phyloP scores from a whole-genome alignment of 306 rosid genomes.

The Dalbergia cultrata region DNA sequence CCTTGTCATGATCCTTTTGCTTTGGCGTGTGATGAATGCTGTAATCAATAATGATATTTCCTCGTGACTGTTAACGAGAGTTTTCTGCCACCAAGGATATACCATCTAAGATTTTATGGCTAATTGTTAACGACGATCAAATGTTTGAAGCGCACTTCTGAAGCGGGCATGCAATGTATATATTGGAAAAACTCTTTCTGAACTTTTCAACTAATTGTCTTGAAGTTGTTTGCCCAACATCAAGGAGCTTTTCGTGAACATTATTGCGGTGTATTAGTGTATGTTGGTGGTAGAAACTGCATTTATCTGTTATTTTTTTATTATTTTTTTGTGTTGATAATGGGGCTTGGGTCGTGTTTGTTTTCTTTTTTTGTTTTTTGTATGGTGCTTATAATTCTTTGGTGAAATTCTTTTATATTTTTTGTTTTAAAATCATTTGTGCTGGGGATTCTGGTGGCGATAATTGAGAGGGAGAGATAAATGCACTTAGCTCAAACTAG shows the following conservation, averaged over 20 bases:
- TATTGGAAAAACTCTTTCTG: neutral
- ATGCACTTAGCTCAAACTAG: conserved; percentile 9
- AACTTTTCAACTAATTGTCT: neutral
- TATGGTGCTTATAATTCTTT: neutral
- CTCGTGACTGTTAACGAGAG: neutral
- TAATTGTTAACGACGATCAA: neutral
- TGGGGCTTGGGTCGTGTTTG: neutral
- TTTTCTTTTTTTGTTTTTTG: neutral
- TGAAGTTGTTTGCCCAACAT: neutral
- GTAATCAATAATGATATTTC: neutral
- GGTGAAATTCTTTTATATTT: neutral
- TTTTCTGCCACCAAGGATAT: conserved; percentile 24
- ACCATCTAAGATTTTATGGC: conserved; percentile 14
- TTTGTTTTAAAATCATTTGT: neutral
- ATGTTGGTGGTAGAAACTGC: conserved; percentile 28
- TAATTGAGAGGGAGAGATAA: conserved; percentile 14
- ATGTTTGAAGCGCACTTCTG: neutral
- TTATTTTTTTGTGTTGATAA: neutral
- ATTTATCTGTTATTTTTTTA: neutral
- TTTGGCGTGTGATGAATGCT: neutral
- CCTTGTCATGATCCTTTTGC: neutral
- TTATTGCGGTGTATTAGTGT: neutral
- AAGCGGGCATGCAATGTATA: neutral
- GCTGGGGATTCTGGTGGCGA: neutral
- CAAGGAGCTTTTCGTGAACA: conserved; percentile 18